Base-by-base conservation (phyloP, 2,329 filamentous ascomycete species). In the Xylariaceae sp. region DNA sequence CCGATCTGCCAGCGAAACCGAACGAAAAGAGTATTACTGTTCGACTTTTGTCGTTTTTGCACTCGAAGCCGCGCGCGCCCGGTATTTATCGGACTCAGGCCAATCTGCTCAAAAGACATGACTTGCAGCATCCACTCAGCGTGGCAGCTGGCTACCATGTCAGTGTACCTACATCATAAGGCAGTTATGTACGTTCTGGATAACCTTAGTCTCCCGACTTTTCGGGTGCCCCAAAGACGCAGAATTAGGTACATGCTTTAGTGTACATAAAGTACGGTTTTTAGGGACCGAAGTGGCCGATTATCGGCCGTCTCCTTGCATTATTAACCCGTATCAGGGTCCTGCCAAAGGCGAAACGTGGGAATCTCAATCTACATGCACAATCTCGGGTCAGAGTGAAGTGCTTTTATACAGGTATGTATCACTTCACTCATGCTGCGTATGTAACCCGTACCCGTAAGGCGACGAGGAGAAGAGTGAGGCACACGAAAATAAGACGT, bases 81-180 rank as follows among this genome's bases (percentile, higher is more conserved):
- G 37, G 37, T 42, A 13, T 42, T 42, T 54, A 55, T 59, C 62
- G 56, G 56, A 54, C 62, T 57, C 56, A 57, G 57, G 8, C 66
- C 68, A 67, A 65, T 66, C 66, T 60, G 64, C 64, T 63, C 66
- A 67, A 59, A 66, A 58, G 62, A 62, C 63, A 57, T 64, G 62
- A 60, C 58, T 62, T 63, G 64, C 64, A 61, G 56, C 59, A 59
- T 48, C 61, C 60, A 63, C 58, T 57, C 57, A 61, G 53, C 39
- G 60, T 42, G 11, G 37, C 11, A 42, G 9, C 37, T 42, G 9
- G 2, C 37, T 42, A 61, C 10, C 54, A 57, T 51, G 10, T 50
- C 30, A 39, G 56, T 23, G 49, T 42, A 10, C 11, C 37, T 42
- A 42, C 37, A 42, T 42, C 48, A 10, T 51, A 51, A 23, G 49